phyloP scores from a whole-genome alignment of 768 basidiomycete species.

The Tylopilus intermedius region DNA sequence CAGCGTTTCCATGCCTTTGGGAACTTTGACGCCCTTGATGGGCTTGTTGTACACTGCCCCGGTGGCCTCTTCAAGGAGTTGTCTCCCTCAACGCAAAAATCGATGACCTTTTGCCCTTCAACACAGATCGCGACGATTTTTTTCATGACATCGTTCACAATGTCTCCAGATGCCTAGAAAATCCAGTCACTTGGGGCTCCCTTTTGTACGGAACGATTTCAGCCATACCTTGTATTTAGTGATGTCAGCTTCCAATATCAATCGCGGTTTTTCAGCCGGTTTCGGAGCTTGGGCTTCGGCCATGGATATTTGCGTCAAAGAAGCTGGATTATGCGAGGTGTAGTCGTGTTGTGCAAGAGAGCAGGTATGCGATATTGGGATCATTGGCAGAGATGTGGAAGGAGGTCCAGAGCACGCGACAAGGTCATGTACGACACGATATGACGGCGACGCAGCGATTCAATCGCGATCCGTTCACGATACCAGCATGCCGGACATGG shows the following conservation, averaged over 20 bases:
- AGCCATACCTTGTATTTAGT: slow-evolving; percentile 78
- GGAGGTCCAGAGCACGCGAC: too few relatives aligned
- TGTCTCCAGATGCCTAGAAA: slow-evolving; percentile 80
- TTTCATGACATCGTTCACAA: slow-evolving; percentile 79
- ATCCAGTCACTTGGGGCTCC: slow-evolving; percentile 8
- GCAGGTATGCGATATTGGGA: background rate
- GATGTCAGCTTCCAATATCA: slow-evolving; percentile 66
- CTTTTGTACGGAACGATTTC: slow-evolving; percentile 12
- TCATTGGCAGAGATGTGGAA: slow-evolving; percentile 4
- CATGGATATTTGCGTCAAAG: slow-evolving; percentile 37
- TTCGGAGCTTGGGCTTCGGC: slow-evolving; percentile 50
- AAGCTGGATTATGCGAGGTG: slow-evolving; percentile 1
- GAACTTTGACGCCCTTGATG: slow-evolving; percentile 81
- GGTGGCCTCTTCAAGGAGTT: slow-evolving; percentile 85
- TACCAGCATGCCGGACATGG: too few relatives aligned
- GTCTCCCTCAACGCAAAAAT: slow-evolving; percentile 91
- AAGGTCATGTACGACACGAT: too few relatives aligned
- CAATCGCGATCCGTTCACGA: too few relatives aligned
- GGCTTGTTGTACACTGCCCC: slow-evolving; percentile 84
- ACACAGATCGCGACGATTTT: slow-evolving; percentile 71
- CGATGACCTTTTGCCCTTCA: slow-evolving; percentile 83
- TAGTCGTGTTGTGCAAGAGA: slow-evolving; percentile 6
- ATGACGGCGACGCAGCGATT: too few relatives aligned
- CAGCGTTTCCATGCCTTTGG: slow-evolving; percentile 60
- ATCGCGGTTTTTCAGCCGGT: slow-evolving; percentile 46